Evolutionary conservation across 116 monocot genomes (phyloP), one percentile per base, ranked within the genome.

Genomic region (Cymodocea nodosa): DNA sequence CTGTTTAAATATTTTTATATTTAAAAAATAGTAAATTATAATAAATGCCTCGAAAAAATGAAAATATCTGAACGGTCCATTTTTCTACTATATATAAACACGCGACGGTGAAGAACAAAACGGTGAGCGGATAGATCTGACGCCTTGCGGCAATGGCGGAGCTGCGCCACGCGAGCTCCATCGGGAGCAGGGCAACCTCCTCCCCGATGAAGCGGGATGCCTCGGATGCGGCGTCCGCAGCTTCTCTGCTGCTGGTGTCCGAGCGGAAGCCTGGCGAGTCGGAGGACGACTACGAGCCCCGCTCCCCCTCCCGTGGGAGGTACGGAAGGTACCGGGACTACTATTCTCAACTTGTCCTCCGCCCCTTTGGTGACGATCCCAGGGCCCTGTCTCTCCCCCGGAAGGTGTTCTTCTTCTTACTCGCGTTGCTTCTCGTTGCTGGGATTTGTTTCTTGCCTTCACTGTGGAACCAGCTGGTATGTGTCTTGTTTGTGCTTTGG

Each of bases 161-260:
- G 75, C 60, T 76, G 19, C 80, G 80, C 51, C 68, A 71, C 69
- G 68, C 80, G 53, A 57, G 39, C 44, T 68, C 75, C 30, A 69
- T 69, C 49, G 76, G 80, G 52, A 59, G 52, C 67, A 61, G 74
- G 14, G 65, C 66, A 3, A 34, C 51, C 4, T 68, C 78, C 17
- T 74, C 79, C 15, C 70, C 78, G 2, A 49, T 30, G 40, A 69
- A 69, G 64, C 69, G 73, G 4, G 73, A 69, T 17, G 30, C 30
- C 54, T 59, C 19, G 59, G 56, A 36, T 35, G 35, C 62, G 35
- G 65, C 37, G 50, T 50, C 40, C 39, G 25, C 59, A 17, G 62
- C 17, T 1, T 54, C 68, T 2, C 18, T 9, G 16, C 67, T 51
- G 14, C 23, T 59, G 18, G 59, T 34, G 15, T n/a, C 58, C 49